These are phyloP conservation scores for Colletotrichum lentis DNA, from an alignment of 2,329 filamentous ascomycete genomes.

Conservation along the genomic window DNA sequence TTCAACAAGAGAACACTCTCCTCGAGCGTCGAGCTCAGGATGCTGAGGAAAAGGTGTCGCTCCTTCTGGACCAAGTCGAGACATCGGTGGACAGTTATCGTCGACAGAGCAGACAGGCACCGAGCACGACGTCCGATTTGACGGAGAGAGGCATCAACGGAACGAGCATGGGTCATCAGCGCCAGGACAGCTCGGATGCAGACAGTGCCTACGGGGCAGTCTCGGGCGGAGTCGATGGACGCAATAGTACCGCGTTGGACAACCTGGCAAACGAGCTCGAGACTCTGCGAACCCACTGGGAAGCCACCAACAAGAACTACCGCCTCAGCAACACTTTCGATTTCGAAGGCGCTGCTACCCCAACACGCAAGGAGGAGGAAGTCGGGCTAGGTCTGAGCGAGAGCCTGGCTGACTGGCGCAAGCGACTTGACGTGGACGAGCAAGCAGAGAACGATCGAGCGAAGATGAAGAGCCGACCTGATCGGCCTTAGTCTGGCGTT, in stretches of 20 bases:
- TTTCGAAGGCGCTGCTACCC: conserved; percentile 64
- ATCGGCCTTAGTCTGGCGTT: conserved; percentile 39
- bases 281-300: conserved; percentile 89
- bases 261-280: conserved; percentile 92
- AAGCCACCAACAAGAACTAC: conserved; percentile 94
- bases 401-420: conserved; percentile 81
- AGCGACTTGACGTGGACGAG: conserved; percentile 70
- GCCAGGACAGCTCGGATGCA: conserved; percentile 65
- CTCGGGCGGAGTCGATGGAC: conserved; percentile 53
- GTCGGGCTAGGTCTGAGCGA: conserved; percentile 66
- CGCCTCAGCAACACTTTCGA: conserved; percentile 89
- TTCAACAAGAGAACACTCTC: conserved; percentile 81
- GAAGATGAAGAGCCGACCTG: conserved; percentile 38
- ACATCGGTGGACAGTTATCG: conserved; percentile 94
- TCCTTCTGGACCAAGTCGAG: conserved; percentile 94
- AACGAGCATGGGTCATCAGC: conserved; percentile 51
- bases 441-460: conserved; percentile 39
- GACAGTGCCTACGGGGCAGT: conserved; percentile 71
- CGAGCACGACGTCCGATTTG: conserved; percentile 61
- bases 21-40: conserved; percentile 87
- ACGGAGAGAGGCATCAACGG: conserved; percentile 48
- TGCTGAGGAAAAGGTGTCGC: conserved; percentile 90
- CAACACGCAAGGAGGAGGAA: conserved; percentile 56
- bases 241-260: conserved; percentile 78
- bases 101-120: conserved; percentile 71